Base-by-base conservation (phyloP, 768 basidiomycete species). In the Antrodiella citrinella region DNA sequence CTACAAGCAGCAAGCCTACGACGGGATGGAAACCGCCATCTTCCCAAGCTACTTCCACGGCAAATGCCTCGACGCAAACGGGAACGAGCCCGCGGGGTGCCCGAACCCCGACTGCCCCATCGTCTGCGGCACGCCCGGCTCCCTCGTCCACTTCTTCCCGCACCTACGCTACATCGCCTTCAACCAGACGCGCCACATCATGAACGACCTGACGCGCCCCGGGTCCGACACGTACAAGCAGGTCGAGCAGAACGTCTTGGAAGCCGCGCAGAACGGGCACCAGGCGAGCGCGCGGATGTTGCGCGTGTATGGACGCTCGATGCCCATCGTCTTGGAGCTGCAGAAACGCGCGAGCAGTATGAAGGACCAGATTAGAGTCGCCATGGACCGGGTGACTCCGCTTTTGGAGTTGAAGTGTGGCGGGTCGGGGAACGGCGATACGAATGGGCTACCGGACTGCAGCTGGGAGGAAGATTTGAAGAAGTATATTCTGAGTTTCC, bases 121-220 rank as follows among this genome's bases (percentile, higher is more conserved):
- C 49, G 77, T 87, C 25, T 89, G 86, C 54, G 86, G 87, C 59
- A 89, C 86, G 4, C 84, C 87, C n/a, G 86, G 86, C 9, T 88
- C 86, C 2, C 65, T 90, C 56, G 75, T 84, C 9, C 84, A 87
- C 65, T 84, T 79, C 67, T 88, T 73, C 65, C 45, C 67, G 5
- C 69, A 57, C 23, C 69, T 88, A 18, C 59, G 65, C 26, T 64
- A 57, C 45, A 76, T 82, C 61, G 78, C 72, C 11, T 81, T 69
- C 64, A 67, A 76, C 46, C 51, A 71, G 44, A 75, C 73, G 19
- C 57, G 51, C 26, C 50, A 57, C 18, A 51, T 71, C 30, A 57
- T 81, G 24, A 49, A 62, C 35, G 57, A 61, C 3, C 51, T 75
- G 47, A 57, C 68, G 0, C 60, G 61, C 1, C 70, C 75, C 5